Conservation (phyloP, 1,139 yeast species). For the Sugiyamaella grinbergsii region DNA sequence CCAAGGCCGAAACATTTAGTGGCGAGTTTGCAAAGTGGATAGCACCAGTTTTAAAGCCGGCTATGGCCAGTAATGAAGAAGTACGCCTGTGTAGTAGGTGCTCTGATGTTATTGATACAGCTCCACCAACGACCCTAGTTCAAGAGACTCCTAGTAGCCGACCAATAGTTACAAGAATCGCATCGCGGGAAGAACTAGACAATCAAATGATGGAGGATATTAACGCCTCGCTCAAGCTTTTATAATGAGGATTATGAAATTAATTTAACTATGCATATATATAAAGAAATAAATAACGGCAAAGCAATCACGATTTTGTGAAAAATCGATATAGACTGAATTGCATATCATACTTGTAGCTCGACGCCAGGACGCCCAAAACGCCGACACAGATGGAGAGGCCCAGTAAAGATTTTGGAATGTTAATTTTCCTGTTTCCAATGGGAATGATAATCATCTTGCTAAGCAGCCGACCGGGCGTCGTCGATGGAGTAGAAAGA, state of each 20-base stretch:
- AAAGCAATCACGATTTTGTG: slow-evolving; percentile 1
- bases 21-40: slow-evolving; percentile 25
- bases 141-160: not conserved
- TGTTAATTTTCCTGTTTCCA: slow-evolving; percentile 10
- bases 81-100: slow-evolving; percentile 3
- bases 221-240: slow-evolving; percentile 16
- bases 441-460: slow-evolving; percentile 15
- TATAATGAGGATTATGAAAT: not conserved
- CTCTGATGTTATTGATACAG: slow-evolving; percentile 1
- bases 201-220: slow-evolving; percentile 21
- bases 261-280: slow-evolving; percentile 3
- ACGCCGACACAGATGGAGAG: slow-evolving; percentile 29
- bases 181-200: slow-evolving; percentile 20
- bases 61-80: not conserved
- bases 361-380: slow-evolving; percentile 25
- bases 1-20: slow-evolving; percentile 21
- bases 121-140: not conserved
- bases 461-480: not conserved
- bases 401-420: slow-evolving; percentile 21
- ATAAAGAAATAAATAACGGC: slow-evolving; percentile 13
- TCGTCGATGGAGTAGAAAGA: not conserved
- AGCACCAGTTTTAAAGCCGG: slow-evolving; percentile 3
- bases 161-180: slow-evolving; percentile 8
- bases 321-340: slow-evolving; percentile 15
- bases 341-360: slow-evolving; percentile 21